Base-by-base conservation (phyloP, 495 filamentous ascomycete species). In the Podospora bellae-mahoneyi region DNA sequence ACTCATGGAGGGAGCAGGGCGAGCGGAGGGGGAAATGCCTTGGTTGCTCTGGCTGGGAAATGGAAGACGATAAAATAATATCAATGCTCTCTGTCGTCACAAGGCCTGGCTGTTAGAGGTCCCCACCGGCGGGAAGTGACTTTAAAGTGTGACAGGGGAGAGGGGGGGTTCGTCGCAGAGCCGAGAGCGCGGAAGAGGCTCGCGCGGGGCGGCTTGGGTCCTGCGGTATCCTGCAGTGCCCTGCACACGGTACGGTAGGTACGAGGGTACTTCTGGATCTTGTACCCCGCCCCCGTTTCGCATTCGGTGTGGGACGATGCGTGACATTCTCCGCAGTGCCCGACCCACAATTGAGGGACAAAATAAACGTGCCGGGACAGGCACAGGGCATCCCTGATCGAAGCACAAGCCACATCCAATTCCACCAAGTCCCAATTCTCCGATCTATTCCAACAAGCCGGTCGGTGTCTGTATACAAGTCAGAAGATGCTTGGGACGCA, bases 281-380 rank as follows among this genome's bases (percentile, higher is more conserved):
- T 62, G 57, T 48, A 69, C 66, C 67, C 67, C 67, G 61, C 62
- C 67, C 62, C 70, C 70, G 67, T 69, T 72, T 72, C 63, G 67
- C 53, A 69, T 69, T 27, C 62, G 57, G 65, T 62, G 68, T 60
- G 66, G 60, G 59, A 61, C 60, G 70, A 60, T 68, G 66, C 66
- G 61, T 64, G 62, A 69, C 67, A 66, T 69, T 59, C 15, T 48
- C 30, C 30, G 39, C 39, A 26, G 44, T 27, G 9, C 1, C 18
- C 0, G 28, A 32, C 20, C 59, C 61, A 28, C 28, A 20, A 34
- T 63, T 48, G 61, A 32, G 59, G 59, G 59, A 61, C 39, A 48
- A 48, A 48, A 48, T 48, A 48, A 48, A 48, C 39, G 39, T 48
- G 39, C 39, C 39, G 39, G 39, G 39, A 48, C 39, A 48, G 39